Conservation (phyloP, 2,329 filamentous ascomycete species). For the Penicillium sp. region DNA sequence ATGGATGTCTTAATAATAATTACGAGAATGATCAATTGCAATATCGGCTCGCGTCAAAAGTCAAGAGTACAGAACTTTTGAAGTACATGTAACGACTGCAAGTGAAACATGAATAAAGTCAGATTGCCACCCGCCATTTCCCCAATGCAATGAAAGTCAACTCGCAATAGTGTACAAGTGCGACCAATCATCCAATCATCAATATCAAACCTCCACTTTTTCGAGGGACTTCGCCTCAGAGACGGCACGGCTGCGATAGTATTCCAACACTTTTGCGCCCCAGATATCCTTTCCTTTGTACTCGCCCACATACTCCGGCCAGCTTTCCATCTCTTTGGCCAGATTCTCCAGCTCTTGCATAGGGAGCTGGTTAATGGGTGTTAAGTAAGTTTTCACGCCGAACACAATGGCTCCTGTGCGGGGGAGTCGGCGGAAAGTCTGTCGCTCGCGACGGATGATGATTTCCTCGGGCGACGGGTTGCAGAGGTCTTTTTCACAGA, state of each 20-base stretch:
- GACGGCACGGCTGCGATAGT: constrained; percentile 26
- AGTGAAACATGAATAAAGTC: not conserved
- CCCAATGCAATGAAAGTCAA: constrained; percentile 10
- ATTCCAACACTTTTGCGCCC: constrained; percentile 38
- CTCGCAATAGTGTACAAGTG: constrained; percentile 1
- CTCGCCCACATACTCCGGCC: constrained; percentile 41
- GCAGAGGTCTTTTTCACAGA: constrained; percentile 35
- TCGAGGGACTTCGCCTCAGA: not conserved
- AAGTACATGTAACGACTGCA: not conserved
- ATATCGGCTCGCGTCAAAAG: too few species aligned
- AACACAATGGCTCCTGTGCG: constrained; percentile 45
- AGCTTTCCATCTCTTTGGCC: constrained; percentile 42
- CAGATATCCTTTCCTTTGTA: constrained; percentile 45
- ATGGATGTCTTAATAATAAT: too few species aligned
- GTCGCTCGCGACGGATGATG: constrained; percentile 46
- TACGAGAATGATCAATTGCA: too few species aligned
- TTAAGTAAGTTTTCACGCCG: constrained; percentile 46
- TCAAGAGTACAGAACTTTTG: too few species aligned
- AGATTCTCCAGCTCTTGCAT: constrained; percentile 40
- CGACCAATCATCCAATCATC: too few species aligned
- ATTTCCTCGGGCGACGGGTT: constrained; percentile 38
- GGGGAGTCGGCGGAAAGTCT: constrained; percentile 47
- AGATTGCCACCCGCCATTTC: constrained; percentile 5
- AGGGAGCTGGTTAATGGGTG: constrained; percentile 38
- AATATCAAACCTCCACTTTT: too few species aligned